Evolutionary conservation across 208 protist species (phyloP).

Genomic region (Trypanosoma boissoni): DNA sequence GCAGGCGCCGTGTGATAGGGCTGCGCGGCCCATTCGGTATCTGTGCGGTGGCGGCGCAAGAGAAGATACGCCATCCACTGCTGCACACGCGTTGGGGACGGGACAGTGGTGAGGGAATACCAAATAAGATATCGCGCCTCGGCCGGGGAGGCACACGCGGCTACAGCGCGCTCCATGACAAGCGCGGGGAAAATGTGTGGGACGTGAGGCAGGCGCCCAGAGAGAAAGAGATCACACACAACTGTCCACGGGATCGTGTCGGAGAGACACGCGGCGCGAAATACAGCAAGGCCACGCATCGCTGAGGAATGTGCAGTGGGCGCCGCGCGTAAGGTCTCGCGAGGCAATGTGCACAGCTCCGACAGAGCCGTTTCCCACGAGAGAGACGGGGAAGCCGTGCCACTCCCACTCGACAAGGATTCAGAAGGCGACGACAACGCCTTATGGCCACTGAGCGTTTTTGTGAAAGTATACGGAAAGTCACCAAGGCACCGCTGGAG

Average conservation of each 20-base stretch:
- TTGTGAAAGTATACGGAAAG: background rate
- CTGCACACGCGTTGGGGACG: constrained; percentile 47
- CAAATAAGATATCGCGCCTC: constrained; percentile 30
- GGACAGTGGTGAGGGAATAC: constrained; percentile 47
- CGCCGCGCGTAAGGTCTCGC: too few species aligned
- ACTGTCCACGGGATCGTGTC: constrained; percentile 9
- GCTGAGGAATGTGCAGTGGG: too few species aligned
- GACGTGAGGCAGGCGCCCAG: constrained; percentile 39
- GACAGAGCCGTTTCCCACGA: too few species aligned
- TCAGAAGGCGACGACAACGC: constrained; percentile 1
- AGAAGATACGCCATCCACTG: constrained; percentile 34
- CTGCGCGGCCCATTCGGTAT: constrained; percentile 10
- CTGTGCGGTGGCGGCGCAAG: constrained; percentile 31
- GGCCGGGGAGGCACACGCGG: constrained; percentile 27
- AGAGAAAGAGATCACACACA: constrained; percentile 8
- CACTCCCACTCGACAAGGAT: too few species aligned
- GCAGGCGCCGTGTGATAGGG: too few species aligned
- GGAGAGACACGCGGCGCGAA: constrained; percentile 9
- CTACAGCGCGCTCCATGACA: constrained; percentile 41
- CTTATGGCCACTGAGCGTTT: constrained; percentile 1
- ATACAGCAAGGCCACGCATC: constrained; percentile 10
- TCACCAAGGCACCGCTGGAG: too few species aligned
- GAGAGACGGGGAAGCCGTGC: too few species aligned
- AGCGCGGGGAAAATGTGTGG: constrained; percentile 45
- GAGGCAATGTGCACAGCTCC: too few species aligned